phyloP scores from a whole-genome alignment of 768 basidiomycete genomes.

The Tulasnella sp. region DNA sequence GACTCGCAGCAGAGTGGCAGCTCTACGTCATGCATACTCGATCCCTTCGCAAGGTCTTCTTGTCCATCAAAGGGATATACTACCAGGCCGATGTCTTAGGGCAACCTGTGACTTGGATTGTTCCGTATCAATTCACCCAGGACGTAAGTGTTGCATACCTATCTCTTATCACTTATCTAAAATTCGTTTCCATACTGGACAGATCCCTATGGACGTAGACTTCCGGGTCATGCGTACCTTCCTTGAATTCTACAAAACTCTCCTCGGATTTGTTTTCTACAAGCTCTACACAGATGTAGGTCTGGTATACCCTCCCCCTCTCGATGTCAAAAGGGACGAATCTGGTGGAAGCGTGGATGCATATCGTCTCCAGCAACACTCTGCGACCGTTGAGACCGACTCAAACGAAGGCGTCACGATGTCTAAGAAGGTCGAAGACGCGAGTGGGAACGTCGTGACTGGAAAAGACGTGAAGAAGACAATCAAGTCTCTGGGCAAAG shows the following conservation, averaged over 20 bases:
- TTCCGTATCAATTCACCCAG: slow-evolving; percentile 96
- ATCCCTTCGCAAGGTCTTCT: slow-evolving; percentile 77
- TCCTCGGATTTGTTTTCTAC: slow-evolving; percentile 91
- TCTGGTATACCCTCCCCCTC: slow-evolving; percentile 86
- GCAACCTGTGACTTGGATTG: slow-evolving; percentile 88
- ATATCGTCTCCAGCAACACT: slow-evolving; percentile 40
- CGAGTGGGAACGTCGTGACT: slow-evolving; percentile 36
- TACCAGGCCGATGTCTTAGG: slow-evolving; percentile 94
- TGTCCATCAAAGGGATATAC: slow-evolving; percentile 96
- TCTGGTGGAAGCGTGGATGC: slow-evolving; percentile 79
- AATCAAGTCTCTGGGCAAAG: slow-evolving; percentile 30
- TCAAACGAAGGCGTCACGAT: slow-evolving; percentile 20
- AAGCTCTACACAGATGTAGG: slow-evolving; percentile 94
- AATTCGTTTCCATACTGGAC: neutral
- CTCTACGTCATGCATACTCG: slow-evolving; percentile 83
- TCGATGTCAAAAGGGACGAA: slow-evolving; percentile 75
- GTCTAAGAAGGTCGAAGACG: slow-evolving; percentile 28
- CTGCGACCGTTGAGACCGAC: slow-evolving; percentile 18
- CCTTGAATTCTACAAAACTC: slow-evolving; percentile 92
- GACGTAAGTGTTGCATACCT: slow-evolving; percentile 39
- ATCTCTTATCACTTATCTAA: slow-evolving; percentile 3
- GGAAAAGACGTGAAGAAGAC: slow-evolving; percentile 43
- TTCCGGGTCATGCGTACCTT: slow-evolving; percentile 97
- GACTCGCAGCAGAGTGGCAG: slow-evolving; percentile 92
- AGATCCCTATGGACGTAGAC: slow-evolving; percentile 94